Evolutionary conservation across 1,284 basidiomycete genomes (phyloP).

Genomic region (Hemileia vastatrix): DNA sequence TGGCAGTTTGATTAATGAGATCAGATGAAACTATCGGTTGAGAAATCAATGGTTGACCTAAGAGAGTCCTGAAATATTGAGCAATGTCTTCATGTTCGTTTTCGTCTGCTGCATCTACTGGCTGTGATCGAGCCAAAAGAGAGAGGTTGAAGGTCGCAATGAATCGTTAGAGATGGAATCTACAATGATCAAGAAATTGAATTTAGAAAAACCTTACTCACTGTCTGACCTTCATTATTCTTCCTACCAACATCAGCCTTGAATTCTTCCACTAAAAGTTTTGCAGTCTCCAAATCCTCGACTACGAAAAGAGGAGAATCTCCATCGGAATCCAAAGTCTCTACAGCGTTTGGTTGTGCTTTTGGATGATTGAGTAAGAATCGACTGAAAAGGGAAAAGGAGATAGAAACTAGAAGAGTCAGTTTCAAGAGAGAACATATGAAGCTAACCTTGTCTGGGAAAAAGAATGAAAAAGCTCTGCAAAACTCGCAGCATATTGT

Average conservation of each 20-base stretch:
- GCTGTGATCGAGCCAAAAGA: neutral
- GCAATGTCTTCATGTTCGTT: slow-evolving; percentile 35
- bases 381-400: slow-evolving; percentile 4
- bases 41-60: slow-evolving; percentile 29
- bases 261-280: slow-evolving; percentile 37
- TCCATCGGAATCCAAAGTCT: slow-evolving; percentile 36
- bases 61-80: slow-evolving; percentile 30
- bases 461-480: too few species aligned
- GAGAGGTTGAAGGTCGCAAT: neutral
- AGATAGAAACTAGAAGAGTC: neutral
- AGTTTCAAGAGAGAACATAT: neutral
- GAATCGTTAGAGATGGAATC: neutral
- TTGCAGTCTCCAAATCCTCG: slow-evolving; percentile 33
- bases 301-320: slow-evolving; percentile 42
- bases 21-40: neutral
- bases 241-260: slow-evolving; percentile 31
- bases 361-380: slow-evolving; percentile 33
- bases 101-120: slow-evolving; percentile 34
- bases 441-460: too few species aligned
- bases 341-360: slow-evolving; percentile 27
- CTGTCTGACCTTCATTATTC: slow-evolving; percentile 35
- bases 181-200: neutral
- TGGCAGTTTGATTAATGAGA: neutral
- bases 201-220: slow-evolving; percentile 2
- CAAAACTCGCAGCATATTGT: too few species aligned